Evolutionary conservation across 2,329 filamentous ascomycete genomes (phyloP).

Genomic region (Daldinia sp.): DNA sequence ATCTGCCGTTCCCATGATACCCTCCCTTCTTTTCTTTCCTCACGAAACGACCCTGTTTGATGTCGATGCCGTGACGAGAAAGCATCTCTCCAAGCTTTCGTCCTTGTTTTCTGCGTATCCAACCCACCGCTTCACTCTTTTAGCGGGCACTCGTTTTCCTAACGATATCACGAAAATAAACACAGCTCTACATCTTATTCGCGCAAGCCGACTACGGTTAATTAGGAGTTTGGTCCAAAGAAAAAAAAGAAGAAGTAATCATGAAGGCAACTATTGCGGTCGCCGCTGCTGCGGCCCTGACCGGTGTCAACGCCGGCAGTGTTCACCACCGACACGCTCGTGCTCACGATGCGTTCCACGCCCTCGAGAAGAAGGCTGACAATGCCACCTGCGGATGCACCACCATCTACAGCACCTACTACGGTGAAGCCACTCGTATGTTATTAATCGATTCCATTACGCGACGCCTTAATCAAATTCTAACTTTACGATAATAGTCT

Average conservation of each 20-base stretch:
- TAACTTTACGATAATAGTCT: constrained; percentile 46
- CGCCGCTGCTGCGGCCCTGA: constrained; percentile 69
- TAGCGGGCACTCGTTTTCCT: constrained; percentile 78
- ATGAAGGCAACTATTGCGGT: constrained; percentile 80
- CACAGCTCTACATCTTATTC: constrained; percentile 38
- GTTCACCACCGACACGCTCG: constrained; percentile 70
- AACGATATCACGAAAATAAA: constrained; percentile 45
- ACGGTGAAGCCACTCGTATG: constrained; percentile 72
- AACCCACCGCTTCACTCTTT: constrained; percentile 84
- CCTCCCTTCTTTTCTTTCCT: constrained; percentile 50
- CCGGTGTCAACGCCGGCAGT: constrained; percentile 62
- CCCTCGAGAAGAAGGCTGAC: constrained; percentile 57
- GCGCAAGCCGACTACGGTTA: constrained; percentile 39
- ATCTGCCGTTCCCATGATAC: constrained; percentile 48
- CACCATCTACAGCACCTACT: constrained; percentile 76
- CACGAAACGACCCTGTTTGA: constrained; percentile 56
- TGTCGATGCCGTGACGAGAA: constrained; percentile 62
- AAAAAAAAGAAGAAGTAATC: constrained; percentile 49
- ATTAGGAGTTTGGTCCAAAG: constrained; percentile 44
- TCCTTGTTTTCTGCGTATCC: constrained; percentile 57
- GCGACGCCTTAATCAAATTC: constrained; percentile 6
- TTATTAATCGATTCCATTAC: constrained; percentile 30
- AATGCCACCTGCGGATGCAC: constrained; percentile 70
- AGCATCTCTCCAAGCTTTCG: constrained; percentile 57
- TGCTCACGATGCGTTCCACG: constrained; percentile 63